Evolutionary conservation across 208 protist genomes (phyloP).

Genomic region (Wallacemonas rigidus): DNA sequence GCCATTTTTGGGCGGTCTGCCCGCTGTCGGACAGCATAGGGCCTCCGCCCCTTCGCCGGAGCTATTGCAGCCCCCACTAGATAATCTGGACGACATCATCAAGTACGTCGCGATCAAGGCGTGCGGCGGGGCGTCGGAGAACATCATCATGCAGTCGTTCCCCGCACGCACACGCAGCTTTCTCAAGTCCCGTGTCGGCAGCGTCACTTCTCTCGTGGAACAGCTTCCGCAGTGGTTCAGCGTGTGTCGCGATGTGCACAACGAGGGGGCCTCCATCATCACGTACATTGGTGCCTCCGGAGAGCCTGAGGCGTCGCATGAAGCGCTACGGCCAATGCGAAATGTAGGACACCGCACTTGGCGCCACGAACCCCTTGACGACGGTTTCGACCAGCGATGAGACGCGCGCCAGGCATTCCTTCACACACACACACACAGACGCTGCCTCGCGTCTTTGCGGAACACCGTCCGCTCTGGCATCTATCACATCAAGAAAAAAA

Average conservation of each 20-base stretch:
- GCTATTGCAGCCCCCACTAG: constrained; percentile 43
- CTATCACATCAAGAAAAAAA: too few species aligned
- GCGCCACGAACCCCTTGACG: constrained; percentile 11
- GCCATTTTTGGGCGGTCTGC: constrained; percentile 27
- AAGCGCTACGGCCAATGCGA: constrained; percentile 20
- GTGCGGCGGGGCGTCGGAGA: constrained; percentile 45
- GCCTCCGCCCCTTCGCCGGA: constrained; percentile 27
- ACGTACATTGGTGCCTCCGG: constrained; percentile 65
- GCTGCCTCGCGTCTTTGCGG: too few species aligned
- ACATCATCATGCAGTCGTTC: constrained; percentile 39
- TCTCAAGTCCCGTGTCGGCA: constrained; percentile 48
- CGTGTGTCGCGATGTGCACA: constrained; percentile 45
- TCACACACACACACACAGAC: too few species aligned
- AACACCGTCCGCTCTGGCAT: too few species aligned
- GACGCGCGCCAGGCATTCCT: too few species aligned
- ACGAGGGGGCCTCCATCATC: constrained; percentile 55
- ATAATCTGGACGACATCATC: constrained; percentile 45
- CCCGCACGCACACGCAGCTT: constrained; percentile 45
- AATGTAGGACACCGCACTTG: constrained; percentile 35
- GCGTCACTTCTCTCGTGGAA: constrained; percentile 45
- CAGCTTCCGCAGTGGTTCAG: constrained; percentile 87
- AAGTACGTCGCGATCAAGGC: constrained; percentile 73
- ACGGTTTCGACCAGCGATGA: too few species aligned
- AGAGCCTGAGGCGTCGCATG: constrained; percentile 13
- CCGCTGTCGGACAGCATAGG: constrained; percentile 43